phyloP scores from a whole-genome alignment of 345 rosid genomes.

The Mangifera indica region DNA sequence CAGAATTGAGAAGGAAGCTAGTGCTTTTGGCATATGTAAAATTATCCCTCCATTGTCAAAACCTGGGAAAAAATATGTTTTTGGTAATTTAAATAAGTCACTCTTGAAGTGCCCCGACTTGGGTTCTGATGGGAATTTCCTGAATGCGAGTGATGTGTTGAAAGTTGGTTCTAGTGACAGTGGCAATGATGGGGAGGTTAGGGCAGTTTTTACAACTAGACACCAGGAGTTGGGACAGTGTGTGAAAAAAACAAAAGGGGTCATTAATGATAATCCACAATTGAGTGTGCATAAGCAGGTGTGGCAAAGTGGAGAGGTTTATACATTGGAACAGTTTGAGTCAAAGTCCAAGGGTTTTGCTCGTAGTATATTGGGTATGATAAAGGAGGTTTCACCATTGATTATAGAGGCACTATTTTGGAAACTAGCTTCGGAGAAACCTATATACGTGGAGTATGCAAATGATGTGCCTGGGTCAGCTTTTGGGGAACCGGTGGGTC shows the following conservation, averaged over 20 bases:
- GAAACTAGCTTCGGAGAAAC: conserved; percentile 85
- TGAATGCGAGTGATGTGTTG: conserved; percentile 27
- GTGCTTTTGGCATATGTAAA: conserved; percentile 95
- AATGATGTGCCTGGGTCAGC: conserved; percentile 99
- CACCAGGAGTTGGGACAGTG: conserved; percentile 90
- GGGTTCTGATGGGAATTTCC: conserved; percentile 41
- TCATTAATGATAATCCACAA: conserved; percentile 31
- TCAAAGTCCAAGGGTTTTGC: conserved; percentile 77
- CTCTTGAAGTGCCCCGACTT: conserved; percentile 74
- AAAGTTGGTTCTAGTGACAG: conserved; percentile 31
- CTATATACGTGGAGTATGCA: conserved; percentile 91
- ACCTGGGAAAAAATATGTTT: conserved; percentile 85
- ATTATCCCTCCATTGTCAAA: conserved; percentile 91
- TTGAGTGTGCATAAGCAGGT: conserved; percentile 75
- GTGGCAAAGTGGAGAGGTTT: conserved; percentile 96
- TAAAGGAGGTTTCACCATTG: conserved; percentile 72
- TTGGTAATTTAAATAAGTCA: conserved; percentile 75
- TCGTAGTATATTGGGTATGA: conserved; percentile 55
- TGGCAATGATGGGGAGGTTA: conserved; percentile 43
- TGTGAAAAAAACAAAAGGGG: conserved; percentile 55
- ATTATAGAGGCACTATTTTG: conserved; percentile 85
- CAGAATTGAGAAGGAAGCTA: conserved; percentile 91
- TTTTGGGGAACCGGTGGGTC: conserved; percentile 81
- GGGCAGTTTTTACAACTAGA: conserved; percentile 93
- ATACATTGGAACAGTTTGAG: conserved; percentile 95